phyloP scores from a whole-genome alignment of 2,329 filamentous ascomycete genomes.

The Ascochyta clinopodiicola region DNA sequence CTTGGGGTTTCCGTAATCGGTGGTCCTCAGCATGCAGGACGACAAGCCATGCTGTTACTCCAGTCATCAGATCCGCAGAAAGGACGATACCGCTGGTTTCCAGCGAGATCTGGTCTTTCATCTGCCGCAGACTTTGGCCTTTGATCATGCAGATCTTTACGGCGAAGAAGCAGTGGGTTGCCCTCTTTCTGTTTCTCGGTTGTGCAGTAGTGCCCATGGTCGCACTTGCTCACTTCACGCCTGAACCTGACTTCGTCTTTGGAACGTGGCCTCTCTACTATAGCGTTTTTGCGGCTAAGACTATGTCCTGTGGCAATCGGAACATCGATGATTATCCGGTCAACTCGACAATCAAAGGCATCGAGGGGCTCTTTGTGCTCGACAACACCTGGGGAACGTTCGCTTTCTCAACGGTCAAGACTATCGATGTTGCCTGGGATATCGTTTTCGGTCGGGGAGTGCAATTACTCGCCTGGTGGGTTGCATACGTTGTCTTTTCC shows the following conservation, averaged over 20 bases:
- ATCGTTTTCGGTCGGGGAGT: slow-evolving; percentile 42
- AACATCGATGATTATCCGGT: slow-evolving; percentile 9
- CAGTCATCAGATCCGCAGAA: neutral
- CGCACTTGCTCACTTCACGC: slow-evolving; percentile 17
- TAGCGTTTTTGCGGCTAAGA: slow-evolving; percentile 22
- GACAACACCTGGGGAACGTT: slow-evolving; percentile 33
- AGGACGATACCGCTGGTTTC: neutral
- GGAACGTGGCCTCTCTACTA: slow-evolving; percentile 9
- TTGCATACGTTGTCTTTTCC: slow-evolving; percentile 43
- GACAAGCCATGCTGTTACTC: neutral
- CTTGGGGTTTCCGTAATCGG: slow-evolving; percentile 5
- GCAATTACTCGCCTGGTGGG: slow-evolving; percentile 39
- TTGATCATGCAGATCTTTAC: neutral
- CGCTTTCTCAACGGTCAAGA: slow-evolving; percentile 42
- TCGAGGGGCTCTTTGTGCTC: slow-evolving; percentile 39
- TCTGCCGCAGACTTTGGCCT: neutral
- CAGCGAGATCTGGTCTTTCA: neutral
- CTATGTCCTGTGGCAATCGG: slow-evolving; percentile 17
- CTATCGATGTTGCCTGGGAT: slow-evolving; percentile 48
- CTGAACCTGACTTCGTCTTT: neutral
- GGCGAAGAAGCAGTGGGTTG: slow-evolving; percentile 20
- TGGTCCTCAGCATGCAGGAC: neutral
- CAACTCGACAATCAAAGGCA: slow-evolving; percentile 27
- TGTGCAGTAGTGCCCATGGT: slow-evolving; percentile 20
- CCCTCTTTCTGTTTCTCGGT: slow-evolving; percentile 13